These are phyloP conservation scores for Fusarium sp. DNA, from an alignment of 2,329 filamentous ascomycete genomes.

Conservation along the genomic window DNA sequence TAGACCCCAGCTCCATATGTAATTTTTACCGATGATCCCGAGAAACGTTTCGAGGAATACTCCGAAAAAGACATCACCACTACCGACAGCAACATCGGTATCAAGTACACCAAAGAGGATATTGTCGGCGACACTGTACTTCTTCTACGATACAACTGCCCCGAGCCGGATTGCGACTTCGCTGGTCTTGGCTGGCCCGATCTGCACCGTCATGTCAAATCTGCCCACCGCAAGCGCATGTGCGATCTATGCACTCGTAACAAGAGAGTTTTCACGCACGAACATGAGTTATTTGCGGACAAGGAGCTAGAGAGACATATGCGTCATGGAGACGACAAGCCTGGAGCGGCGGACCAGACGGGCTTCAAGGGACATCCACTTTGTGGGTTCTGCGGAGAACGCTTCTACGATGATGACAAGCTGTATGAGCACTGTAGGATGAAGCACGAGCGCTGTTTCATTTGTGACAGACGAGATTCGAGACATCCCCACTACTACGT, in stretches of 20 bases:
- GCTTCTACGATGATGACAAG: constrained; percentile 97
- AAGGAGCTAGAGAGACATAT: constrained; percentile 88
- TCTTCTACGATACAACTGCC: constrained; percentile 93
- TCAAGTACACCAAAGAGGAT: constrained; percentile 87
- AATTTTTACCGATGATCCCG: constrained; percentile 88
- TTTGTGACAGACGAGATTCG: constrained; percentile 80
- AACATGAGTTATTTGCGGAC: constrained; percentile 90
- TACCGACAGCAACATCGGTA: constrained; percentile 86
- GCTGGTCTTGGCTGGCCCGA: constrained; percentile 76
- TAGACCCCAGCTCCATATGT: constrained; percentile 80
- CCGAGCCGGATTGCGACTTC: constrained; percentile 81
- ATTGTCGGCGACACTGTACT: constrained; percentile 93
- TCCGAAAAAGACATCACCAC: constrained; percentile 76
- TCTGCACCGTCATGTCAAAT: constrained; percentile 80
- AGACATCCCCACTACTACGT: constrained; percentile 89
- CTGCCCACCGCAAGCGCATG: constrained; percentile 86
- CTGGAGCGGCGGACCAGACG: constrained; percentile 89
- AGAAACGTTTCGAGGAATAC: constrained; percentile 90
- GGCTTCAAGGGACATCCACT: constrained; percentile 96
- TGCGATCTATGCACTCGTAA: constrained; percentile 90
- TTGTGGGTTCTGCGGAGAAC: constrained; percentile 89
- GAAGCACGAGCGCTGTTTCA: constrained; percentile 93
- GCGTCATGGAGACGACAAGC: constrained; percentile 88
- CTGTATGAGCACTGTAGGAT: constrained; percentile 92
- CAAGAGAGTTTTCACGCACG: constrained; percentile 98